A percentile compares a stretch with the other conserved stretches of the same genome.
Evolutionary conservation across 2,329 filamentous ascomycete species (phyloP).

Genomic region (Cercospora sp.): DNA sequence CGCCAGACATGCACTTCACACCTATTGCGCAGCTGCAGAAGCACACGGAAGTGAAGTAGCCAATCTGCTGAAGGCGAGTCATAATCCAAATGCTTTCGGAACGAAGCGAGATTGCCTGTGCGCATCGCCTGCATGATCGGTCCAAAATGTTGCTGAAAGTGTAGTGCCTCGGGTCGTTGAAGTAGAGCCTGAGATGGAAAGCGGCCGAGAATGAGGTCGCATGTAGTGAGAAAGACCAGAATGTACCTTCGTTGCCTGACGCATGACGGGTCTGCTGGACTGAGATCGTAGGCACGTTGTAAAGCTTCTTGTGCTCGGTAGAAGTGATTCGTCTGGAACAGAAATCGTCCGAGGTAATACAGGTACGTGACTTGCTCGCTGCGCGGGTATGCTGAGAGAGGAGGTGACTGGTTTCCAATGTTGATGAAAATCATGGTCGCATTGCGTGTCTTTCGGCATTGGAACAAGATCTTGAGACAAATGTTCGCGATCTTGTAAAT

Average conservation of each 20-base stretch:
- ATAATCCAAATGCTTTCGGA: slow-evolving; percentile 66
- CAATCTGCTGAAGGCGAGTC: slow-evolving; percentile 61
- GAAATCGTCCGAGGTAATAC: slow-evolving; percentile 89
- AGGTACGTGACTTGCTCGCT: slow-evolving; percentile 88
- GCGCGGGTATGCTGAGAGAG: slow-evolving; percentile 77
- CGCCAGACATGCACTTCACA: slow-evolving; percentile 84
- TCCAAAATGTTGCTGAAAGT: slow-evolving; percentile 65
- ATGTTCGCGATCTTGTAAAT: slow-evolving; percentile 93
- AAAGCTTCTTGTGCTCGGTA: slow-evolving; percentile 72
- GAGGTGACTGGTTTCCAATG: slow-evolving; percentile 79
- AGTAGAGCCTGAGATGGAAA: slow-evolving; percentile 72
- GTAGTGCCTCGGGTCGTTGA: slow-evolving; percentile 66
- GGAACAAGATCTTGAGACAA: slow-evolving; percentile 83
- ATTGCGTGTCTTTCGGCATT: slow-evolving; percentile 79
- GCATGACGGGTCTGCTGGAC: slow-evolving; percentile 52
- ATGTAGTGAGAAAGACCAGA: slow-evolving; percentile 77
- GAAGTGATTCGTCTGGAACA: slow-evolving; percentile 83
- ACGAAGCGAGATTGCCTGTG: slow-evolving; percentile 70
- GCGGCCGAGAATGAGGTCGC: slow-evolving; percentile 80
- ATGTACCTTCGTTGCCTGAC: slow-evolving; percentile 73
- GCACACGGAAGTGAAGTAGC: slow-evolving; percentile 73
- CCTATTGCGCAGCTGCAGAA: slow-evolving; percentile 73
- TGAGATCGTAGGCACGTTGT: slow-evolving; percentile 77
- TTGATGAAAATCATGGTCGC: slow-evolving; percentile 88
- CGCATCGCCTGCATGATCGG: slow-evolving; percentile 73